These are phyloP conservation scores for Sporobolus alterniflorus DNA, from an alignment of 202 grass and related monocot genomes.

Conservation along the genomic window DNA sequence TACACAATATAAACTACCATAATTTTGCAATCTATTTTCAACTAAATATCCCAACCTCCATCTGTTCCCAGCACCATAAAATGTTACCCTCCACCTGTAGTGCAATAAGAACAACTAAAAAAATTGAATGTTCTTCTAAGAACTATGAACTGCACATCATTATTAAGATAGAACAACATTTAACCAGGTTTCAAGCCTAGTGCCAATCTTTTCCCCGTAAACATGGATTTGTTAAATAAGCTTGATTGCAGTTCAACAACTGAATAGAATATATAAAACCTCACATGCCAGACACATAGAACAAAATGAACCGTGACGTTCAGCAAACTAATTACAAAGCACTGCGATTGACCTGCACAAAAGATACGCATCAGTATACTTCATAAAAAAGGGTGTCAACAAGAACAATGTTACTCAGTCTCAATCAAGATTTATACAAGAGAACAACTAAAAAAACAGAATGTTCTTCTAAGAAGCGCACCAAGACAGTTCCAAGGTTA, in stretches of 20 bases:
- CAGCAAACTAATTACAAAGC: constrained; percentile 86
- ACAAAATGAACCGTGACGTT: constrained; percentile 57
- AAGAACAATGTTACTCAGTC: too few species aligned
- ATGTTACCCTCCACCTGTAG: too few species aligned
- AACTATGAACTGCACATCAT: neutral
- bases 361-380: neutral
- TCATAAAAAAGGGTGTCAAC: neutral
- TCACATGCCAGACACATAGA: constrained; percentile 16
- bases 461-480: constrained; percentile 55
- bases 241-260: neutral
- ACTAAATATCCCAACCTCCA: too few species aligned
- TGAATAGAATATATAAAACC: neutral
- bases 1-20: too few species aligned
- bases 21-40: too few species aligned
- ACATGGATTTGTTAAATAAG: constrained; percentile 12
- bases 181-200: neutral
- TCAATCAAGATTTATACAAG: too few species aligned
- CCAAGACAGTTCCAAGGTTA: constrained; percentile 98
- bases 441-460: too few species aligned
- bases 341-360: constrained; percentile 90
- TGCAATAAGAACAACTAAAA: neutral
- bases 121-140: neutral
- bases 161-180: neutral
- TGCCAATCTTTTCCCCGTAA: neutral
- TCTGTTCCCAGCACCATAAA: too few species aligned